Percentiles rank a stretch among this genome's conserved stretches.
Conservation (phyloP, 306 rosid species). For the Vigna unguiculata region DNA sequence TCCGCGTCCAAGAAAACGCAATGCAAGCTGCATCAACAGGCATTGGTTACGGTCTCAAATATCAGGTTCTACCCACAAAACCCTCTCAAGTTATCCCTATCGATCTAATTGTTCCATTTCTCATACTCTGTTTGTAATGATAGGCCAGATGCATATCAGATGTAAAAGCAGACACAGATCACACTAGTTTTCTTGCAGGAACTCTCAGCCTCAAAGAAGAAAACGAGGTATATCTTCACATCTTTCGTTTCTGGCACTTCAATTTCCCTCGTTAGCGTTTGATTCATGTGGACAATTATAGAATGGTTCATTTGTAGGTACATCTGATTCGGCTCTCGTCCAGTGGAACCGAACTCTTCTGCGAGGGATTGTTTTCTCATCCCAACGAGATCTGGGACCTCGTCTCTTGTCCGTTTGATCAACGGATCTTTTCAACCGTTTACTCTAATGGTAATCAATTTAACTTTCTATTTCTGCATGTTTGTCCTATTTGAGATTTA, state of each 20-base stretch:
- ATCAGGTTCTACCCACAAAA: conserved; percentile 66
- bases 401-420: conserved; percentile 93
- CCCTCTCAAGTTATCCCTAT: conserved; percentile 21
- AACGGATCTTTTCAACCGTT: conserved; percentile 95
- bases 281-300: conserved; percentile 32
- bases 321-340: conserved; percentile 95
- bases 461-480: background rate
- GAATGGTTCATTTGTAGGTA: conserved; percentile 56
- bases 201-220: conserved; percentile 97
- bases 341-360: conserved; percentile 83
- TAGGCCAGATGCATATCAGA: conserved; percentile 98
- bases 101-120: conserved; percentile 8
- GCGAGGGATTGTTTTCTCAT: conserved; percentile 97
- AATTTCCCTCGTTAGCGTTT: conserved; percentile 29
- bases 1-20: conserved; percentile 40
- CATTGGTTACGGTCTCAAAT: conserved; percentile 94
- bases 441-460: conserved; percentile 72
- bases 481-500: background rate
- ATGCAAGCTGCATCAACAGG: conserved; percentile 99
- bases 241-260: background rate
- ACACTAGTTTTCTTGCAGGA: conserved; percentile 90
- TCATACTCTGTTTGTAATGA: background rate
- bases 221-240: conserved; percentile 73
- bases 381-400: conserved; percentile 99
- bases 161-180: conserved; percentile 95